Evolutionary conservation across 129 eudicot species (phyloP), one percentile per base, ranked within the genome.

Genomic region (Glebionis coronaria): DNA sequence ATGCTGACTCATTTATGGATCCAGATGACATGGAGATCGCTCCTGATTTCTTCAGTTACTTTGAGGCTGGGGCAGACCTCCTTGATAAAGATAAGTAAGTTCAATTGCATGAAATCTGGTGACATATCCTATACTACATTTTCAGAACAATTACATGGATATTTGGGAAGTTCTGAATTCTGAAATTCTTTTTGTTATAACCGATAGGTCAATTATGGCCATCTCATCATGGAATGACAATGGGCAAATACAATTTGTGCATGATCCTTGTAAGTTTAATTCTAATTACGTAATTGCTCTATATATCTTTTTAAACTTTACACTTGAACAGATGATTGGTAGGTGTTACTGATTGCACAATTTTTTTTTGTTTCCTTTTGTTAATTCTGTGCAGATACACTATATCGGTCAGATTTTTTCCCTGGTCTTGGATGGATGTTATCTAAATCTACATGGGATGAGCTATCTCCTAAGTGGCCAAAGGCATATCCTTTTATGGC

Each of bases 341-440:
- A 35, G 42, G 42, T 35, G 9, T 35, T 35, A 35, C 42, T 35
- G 40, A 31, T 5, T 5, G 40, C 40, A 0, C 40, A 3, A 4
- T 31, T 31, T 31, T 23, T n/a, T 31, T 35, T 35, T 35, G 42
- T 35, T 35, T 35, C 42, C 9, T 35, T 35, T 45, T 50, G 51
- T 68, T 74, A 25, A 67, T 65, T 74, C 47, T 59, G 42, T 67
- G 89, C 95, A 93, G 97, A 86, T 82, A 81, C 78, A 45, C 87
- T 93, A 70, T 93, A 93, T 54, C 96, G 99, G 61, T 89, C 97
- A 27, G 97, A 93, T 73, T 93, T 93, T 82, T 93, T 93, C 70
- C 97, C 99, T 70, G 99, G 99, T 47, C 97, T 93, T 79, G 97
- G 99, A 57, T 93, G 99, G 99, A 93, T 93, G 99, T 82, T 93